Evolutionary conservation across 345 rosid genomes (phyloP), one percentile per base, ranked within the genome.

Genomic region (Ceriops tagal): DNA sequence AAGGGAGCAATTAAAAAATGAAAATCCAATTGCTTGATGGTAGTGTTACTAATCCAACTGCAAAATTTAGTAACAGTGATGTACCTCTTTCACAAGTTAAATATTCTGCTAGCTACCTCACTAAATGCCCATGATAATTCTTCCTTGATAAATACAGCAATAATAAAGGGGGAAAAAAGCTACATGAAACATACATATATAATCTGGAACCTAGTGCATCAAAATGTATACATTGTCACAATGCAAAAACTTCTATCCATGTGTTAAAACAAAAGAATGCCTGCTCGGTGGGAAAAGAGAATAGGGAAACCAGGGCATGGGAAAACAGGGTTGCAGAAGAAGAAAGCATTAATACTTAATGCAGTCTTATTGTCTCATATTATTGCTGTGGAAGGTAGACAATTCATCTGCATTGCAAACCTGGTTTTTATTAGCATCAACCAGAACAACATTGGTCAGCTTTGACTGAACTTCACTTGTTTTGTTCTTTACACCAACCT

Each of bases 401-500:
- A 24, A 21, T 27, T 5, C 26, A 56, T 21, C n/a, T 39, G 58
- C 69, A 67, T 73, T 53, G 53, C 65, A 61, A 61, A 88, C 92
- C 92, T 88, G 92, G 71, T 86, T 88, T 79, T 77, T 88, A 80
- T 86, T 86, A 37, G 78, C 84, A 80, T 86, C 90, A 75, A 86
- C 90, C 63, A 84, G 53, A 68, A 86, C 64, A 73, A 67, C 75
- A 55, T 76, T 83, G 19, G 78, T 66, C 62, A 85, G 68, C 65
- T 86, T 86, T 15, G 84, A 81, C 70, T 86, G 89, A 3, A 86
- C 89, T 73, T 83, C 87, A 55, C 88, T 78, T 39, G 90, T 93
- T 83, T 88, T 93, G 78, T 89, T 89, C 83, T 93, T 93, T 22
- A 93, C 83, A 51, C 98, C 96, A 78, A 93, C 97, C 98, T 93